These are phyloP conservation scores for Pseudogymnoascus sp. DNA, from an alignment of 2,329 filamentous ascomycete species.

Conservation along the genomic window DNA sequence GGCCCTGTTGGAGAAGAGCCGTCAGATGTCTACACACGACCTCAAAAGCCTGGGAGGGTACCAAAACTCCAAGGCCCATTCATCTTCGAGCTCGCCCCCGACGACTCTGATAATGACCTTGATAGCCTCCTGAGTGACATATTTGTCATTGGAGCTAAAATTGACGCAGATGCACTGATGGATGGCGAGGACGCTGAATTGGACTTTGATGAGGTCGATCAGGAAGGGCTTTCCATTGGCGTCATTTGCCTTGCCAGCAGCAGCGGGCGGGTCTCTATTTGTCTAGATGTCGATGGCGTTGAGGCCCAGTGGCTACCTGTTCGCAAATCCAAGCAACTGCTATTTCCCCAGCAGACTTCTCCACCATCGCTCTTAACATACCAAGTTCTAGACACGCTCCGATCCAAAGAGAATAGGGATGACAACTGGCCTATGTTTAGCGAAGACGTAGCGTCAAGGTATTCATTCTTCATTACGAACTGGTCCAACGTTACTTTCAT, in stretches of 20 bases:
- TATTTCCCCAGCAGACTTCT: slow-evolving; percentile 31
- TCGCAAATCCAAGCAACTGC: slow-evolving; percentile 39
- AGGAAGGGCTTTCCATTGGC: slow-evolving; percentile 52
- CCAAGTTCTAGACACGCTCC: slow-evolving; percentile 54
- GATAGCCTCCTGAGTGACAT: slow-evolving; percentile 54
- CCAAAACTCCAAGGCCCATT: slow-evolving; percentile 58
- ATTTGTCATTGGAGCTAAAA: slow-evolving; percentile 53
- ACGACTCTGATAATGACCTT: slow-evolving; percentile 46
- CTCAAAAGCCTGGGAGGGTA: slow-evolving; percentile 47
- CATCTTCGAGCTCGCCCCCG: slow-evolving; percentile 40
- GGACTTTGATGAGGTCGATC: slow-evolving; percentile 47
- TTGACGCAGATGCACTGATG: slow-evolving; percentile 53
- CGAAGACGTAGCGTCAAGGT: slow-evolving; percentile 51
- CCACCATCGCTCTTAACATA: slow-evolving; percentile 49
- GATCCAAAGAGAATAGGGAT: slow-evolving; percentile 44
- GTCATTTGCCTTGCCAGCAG: slow-evolving; percentile 53
- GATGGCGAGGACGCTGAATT: slow-evolving; percentile 56
- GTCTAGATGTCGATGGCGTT: slow-evolving; percentile 52
- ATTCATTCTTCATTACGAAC: slow-evolving; percentile 56
- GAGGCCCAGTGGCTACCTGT: slow-evolving; percentile 59
- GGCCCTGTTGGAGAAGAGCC: slow-evolving; percentile 40
- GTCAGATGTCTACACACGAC: slow-evolving; percentile 49
- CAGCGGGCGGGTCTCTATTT: slow-evolving; percentile 53
- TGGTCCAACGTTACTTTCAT: slow-evolving; percentile 52
- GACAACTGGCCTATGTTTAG: slow-evolving; percentile 58